A percentile compares a stretch with the other conserved stretches of the same genome.
Conservation (phyloP, 345 rosid species). For the Trapa bicornis region DNA sequence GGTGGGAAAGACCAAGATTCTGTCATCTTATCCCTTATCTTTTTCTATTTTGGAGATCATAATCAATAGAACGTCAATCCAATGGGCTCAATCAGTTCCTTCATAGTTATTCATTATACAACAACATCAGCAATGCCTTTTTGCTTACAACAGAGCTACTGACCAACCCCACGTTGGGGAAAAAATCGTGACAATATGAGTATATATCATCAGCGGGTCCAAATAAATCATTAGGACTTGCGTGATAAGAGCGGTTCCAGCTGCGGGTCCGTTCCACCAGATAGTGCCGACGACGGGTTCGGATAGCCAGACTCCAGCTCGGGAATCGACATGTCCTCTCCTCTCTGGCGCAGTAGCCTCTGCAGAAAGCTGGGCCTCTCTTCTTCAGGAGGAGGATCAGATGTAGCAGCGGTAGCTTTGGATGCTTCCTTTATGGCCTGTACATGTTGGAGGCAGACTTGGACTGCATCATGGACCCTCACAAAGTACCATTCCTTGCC, state of each 20-base stretch:
- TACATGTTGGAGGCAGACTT: conserved; percentile 78
- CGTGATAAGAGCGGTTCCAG: conserved; percentile 52
- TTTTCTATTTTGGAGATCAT: not conserved
- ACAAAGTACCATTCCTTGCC: conserved; percentile 96
- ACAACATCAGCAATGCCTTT: not conserved
- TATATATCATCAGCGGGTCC: not conserved
- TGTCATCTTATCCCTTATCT: too few species aligned
- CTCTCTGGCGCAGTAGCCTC: conserved; percentile 29
- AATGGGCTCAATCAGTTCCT: not conserved
- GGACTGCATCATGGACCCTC: conserved; percentile 90
- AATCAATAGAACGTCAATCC: not conserved
- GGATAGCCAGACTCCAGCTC: conserved; percentile 42
- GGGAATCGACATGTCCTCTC: conserved; percentile 27
- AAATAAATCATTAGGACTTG: conserved; percentile 13
- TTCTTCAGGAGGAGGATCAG: conserved; percentile 18
- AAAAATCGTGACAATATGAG: not conserved
- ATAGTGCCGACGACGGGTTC: conserved; percentile 7
- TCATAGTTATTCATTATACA: not conserved
- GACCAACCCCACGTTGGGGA: not conserved
- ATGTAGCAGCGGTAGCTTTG: conserved; percentile 12
- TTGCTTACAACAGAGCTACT: not conserved
- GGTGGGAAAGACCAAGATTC: too few species aligned
- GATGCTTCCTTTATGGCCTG: conserved; percentile 34
- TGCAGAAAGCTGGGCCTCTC: conserved; percentile 31
- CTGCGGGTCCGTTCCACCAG: conserved; percentile 21